Percentiles rank a stretch among this genome's conserved stretches.
phyloP scores from a whole-genome alignment of 2,329 filamentous ascomycete species.

The Sporothrix globosa region DNA sequence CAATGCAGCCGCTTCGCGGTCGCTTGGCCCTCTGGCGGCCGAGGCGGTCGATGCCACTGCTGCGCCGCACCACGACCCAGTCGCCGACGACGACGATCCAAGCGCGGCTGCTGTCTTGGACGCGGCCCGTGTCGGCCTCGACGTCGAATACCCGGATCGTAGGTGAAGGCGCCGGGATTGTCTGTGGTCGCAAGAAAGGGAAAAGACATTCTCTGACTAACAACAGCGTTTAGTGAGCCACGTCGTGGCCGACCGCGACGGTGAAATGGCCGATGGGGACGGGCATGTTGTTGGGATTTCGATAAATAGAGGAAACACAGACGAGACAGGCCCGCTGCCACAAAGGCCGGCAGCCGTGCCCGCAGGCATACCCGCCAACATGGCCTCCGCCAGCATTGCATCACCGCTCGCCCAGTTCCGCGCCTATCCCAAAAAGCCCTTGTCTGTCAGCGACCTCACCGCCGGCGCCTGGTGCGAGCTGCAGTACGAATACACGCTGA shows the following conservation, averaged over 20 bases:
- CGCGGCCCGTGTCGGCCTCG: constrained; percentile 23
- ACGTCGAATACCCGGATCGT: constrained; percentile 58
- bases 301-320: background rate
- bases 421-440: constrained; percentile 71
- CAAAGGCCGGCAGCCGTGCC: background rate
- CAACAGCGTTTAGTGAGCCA: constrained; percentile 66
- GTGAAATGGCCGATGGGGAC: constrained; percentile 20
- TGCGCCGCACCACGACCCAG: background rate
- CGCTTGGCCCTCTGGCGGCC: constrained; percentile 27
- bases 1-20: constrained; percentile 16
- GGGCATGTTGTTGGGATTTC: background rate
- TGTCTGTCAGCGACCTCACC: constrained; percentile 86
- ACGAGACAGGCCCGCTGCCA: background rate
- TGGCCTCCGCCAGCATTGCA: constrained; percentile 33
- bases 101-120: constrained; percentile 8
- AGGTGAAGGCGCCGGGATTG: constrained; percentile 41
- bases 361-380: background rate
- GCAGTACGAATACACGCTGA: constrained; percentile 87
- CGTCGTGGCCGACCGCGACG: constrained; percentile 43
- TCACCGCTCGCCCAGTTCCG: constrained; percentile 78
- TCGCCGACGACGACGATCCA: constrained; percentile 20
- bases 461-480: constrained; percentile 95
- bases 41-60: background rate
- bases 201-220: constrained; percentile 60
- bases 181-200: background rate